phyloP scores from a whole-genome alignment of 2,329 filamentous ascomycete genomes.

The Penicillium olsonii region DNA sequence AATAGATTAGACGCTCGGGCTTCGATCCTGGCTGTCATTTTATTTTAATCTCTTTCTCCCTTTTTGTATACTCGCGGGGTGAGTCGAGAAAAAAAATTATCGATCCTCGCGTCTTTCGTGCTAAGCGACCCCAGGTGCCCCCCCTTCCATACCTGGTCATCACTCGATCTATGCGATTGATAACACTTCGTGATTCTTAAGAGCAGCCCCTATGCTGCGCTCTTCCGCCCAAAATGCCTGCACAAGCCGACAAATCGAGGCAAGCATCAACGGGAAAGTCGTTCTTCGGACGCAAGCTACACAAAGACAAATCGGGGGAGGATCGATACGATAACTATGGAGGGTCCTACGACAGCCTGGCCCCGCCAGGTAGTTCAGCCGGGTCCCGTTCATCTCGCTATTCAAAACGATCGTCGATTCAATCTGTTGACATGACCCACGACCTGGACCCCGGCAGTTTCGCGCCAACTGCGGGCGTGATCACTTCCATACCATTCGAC shows the following conservation, averaged over 20 bases:
- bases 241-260: slow-evolving; percentile 73
- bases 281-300: slow-evolving; percentile 78
- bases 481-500: slow-evolving; percentile 88
- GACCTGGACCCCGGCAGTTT: slow-evolving; percentile 63
- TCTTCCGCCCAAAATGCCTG: slow-evolving; percentile 49
- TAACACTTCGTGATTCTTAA: slow-evolving; percentile 10
- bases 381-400: slow-evolving; percentile 74
- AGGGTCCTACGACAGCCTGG: slow-evolving; percentile 57
- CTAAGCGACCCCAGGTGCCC: background rate
- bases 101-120: slow-evolving; percentile 1
- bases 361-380: slow-evolving; percentile 62
- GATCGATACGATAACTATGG: slow-evolving; percentile 63
- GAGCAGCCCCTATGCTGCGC: slow-evolving; percentile 37
- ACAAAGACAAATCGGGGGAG: slow-evolving; percentile 74
- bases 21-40: slow-evolving; percentile 28
- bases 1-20: slow-evolving; percentile 23
- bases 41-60: slow-evolving; percentile 16
- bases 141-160: background rate
- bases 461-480: slow-evolving; percentile 76
- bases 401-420: slow-evolving; percentile 67
- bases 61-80: slow-evolving; percentile 16
- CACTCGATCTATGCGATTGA: slow-evolving; percentile 17
- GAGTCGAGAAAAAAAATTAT: too few relatives aligned
- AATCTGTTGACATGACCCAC: slow-evolving; percentile 69
- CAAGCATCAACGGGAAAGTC: slow-evolving; percentile 79